These are phyloP conservation scores for Chamaecyparis obtusa DNA, from an alignment of 75 land plant species.

Conservation along the genomic window DNA sequence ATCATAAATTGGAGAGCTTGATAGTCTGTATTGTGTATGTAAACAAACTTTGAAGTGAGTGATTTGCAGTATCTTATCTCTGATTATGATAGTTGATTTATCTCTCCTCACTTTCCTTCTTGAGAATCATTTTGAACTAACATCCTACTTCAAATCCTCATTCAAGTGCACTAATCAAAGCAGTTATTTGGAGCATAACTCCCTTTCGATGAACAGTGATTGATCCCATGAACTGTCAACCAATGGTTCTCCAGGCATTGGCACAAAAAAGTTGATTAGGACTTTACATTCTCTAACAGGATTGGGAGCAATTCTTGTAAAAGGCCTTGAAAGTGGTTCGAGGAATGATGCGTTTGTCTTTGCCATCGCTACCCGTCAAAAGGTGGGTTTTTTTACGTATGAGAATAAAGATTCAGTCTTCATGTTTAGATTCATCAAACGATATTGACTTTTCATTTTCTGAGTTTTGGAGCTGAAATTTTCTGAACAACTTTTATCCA, in stretches of 20 bases:
- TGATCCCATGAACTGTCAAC: slow-evolving; percentile 10
- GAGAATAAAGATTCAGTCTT: background rate
- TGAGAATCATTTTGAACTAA: background rate
- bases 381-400: slow-evolving; percentile 34
- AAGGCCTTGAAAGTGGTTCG: slow-evolving; percentile 93
- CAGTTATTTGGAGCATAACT: background rate
- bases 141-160: background rate
- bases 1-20: background rate
- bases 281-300: slow-evolving; percentile 63
- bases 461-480: background rate
- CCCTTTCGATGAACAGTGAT: background rate
- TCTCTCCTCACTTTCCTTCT: background rate
- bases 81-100: background rate
- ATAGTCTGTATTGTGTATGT: background rate
- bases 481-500: slow-evolving; percentile 16
- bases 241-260: slow-evolving; percentile 13
- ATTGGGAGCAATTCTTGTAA: slow-evolving; percentile 59
- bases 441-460: background rate
- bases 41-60: background rate
- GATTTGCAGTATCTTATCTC: background rate
- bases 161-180: background rate
- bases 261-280: slow-evolving; percentile 35
- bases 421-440: background rate
- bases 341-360: slow-evolving; percentile 96
- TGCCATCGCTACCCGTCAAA: slow-evolving; percentile 97